Base-by-base conservation (phyloP, 2,329 filamentous ascomycete genomes). In the Aspergillus quadricinctus region DNA sequence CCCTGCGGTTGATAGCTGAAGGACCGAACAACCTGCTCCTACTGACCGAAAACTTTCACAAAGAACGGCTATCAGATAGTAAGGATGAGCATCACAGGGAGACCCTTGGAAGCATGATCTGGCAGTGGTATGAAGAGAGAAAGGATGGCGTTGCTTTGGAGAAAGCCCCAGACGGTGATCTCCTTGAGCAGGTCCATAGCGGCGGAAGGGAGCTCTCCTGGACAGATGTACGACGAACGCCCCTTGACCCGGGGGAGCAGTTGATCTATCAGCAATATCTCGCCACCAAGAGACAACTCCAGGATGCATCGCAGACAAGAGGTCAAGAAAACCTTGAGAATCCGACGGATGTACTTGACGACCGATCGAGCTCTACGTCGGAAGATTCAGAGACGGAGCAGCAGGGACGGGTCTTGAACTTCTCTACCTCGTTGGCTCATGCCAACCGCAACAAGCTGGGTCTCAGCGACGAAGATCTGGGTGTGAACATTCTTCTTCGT, bases 351-450 rank as follows among this genome's bases (percentile, higher is more conserved):
- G 73, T 66, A 3, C 65, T 77, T 28, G 92, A 96, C 64, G 88
- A 88, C 54, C 92, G 88, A 1, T 92, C 92, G 0, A 92, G 92
- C 58, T 92, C 89, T 0, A 90, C 91, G 1, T 93, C 90, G 0
- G 92, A 96, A 65, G 92, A 94, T 61, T 92, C 91, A 0, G 92
- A 96, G 60, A 86, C 87, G 27, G 90, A 96, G 66, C 89, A 95
- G 60, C 93, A 97, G 74, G 93, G 93, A 57, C 92, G 93, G 69
- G 90, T 92, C 6, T 78, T 99, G 37, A 97, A 96, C 61, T 87
- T 94, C 5, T 92, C 92, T 0, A 88, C 90, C 0, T 90, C 90
- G 0, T 81, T 97, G 65, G 90, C 88, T 8, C 91, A 96, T 73
- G 86, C 88, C 8, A 88, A 87, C 61, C 86, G 91, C 58, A 93